A percentile compares a stretch with the other conserved stretches of the same genome.
These are phyloP conservation scores for Gaultheria prostrata DNA, from an alignment of 148 eudicot species.

Conservation along the genomic window DNA sequence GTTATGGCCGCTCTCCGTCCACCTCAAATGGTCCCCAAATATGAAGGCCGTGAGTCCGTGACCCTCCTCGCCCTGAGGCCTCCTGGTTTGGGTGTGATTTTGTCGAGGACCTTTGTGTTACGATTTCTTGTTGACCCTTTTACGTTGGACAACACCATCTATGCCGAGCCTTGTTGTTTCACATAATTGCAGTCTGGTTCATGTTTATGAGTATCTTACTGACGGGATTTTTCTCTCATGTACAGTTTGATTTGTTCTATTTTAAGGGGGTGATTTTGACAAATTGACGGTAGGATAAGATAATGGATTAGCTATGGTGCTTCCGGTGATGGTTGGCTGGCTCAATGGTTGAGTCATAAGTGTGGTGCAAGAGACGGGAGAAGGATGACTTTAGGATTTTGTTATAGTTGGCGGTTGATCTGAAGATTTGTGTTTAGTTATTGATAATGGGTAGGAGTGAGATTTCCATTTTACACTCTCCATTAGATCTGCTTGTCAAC, in stretches of 20 bases:
- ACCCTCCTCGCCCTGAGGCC: too few relatives aligned
- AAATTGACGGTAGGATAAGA: not conserved
- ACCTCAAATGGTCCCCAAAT: too few relatives aligned
- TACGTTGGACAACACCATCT: constrained; percentile 54
- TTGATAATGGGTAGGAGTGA: not conserved
- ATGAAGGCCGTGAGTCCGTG: too few relatives aligned
- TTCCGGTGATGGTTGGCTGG: not conserved
- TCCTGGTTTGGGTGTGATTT: too few relatives aligned
- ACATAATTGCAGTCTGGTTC: constrained; percentile 62
- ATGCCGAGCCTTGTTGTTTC: constrained; percentile 84
- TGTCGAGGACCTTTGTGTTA: too few relatives aligned
- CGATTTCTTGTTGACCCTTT: constrained; percentile 36
- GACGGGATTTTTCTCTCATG: constrained; percentile 90
- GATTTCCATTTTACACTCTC: not conserved
- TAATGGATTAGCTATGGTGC: not conserved
- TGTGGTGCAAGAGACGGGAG: not conserved
- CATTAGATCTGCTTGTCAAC: not conserved
- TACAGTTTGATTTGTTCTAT: constrained; percentile 70
- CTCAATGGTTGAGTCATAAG: not conserved
- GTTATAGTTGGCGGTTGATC: not conserved
- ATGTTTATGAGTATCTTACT: constrained; percentile 81
- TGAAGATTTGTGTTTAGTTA: not conserved
- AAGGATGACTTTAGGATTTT: not conserved
- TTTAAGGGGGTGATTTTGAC: not conserved
- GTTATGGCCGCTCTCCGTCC: too few relatives aligned